phyloP scores from a whole-genome alignment of 352 stramenopile genomes.

The Phytophthora sojae region DNA sequence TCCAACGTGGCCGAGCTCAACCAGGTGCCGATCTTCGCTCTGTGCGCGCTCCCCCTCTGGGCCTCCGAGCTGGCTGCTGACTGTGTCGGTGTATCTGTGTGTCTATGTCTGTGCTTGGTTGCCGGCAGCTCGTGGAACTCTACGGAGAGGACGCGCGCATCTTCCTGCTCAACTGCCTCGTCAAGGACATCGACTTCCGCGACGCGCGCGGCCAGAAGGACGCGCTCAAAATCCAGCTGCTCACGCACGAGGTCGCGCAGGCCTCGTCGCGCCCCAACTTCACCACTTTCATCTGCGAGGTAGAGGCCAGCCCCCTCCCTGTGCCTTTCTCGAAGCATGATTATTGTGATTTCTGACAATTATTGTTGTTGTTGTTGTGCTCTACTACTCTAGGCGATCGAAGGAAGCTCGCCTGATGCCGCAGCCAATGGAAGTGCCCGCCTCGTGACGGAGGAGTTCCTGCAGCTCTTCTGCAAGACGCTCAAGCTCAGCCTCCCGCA shows the following conservation, averaged over 20 bases:
- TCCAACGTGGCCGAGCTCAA: conserved; percentile 93
- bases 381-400: conserved; percentile 55
- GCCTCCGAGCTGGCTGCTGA: background rate
- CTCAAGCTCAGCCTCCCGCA: conserved; percentile 89
- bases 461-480: conserved; percentile 77
- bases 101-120: background rate
- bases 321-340: background rate
- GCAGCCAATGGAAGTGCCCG: conserved; percentile 31
- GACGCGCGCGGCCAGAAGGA: conserved; percentile 88
- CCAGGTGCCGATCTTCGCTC: conserved; percentile 68
- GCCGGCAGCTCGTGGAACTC: conserved; percentile 83
- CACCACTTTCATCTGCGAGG: conserved; percentile 90
- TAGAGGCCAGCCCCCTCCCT: conserved; percentile 15
- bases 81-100: conserved; percentile 2
- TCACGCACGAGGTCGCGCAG: conserved; percentile 91
- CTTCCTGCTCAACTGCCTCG: conserved; percentile 92
- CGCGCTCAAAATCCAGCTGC: conserved; percentile 90
- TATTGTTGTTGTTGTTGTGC: conserved; percentile 5
- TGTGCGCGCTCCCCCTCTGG: background rate
- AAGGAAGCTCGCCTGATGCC: conserved; percentile 60
- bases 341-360: background rate
- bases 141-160: conserved; percentile 93
- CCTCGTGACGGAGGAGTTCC: conserved; percentile 82
- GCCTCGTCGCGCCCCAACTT: conserved; percentile 91
- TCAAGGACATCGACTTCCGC: conserved; percentile 92